These are phyloP conservation scores for Paecilomyces niveus DNA, from an alignment of 2,329 filamentous ascomycete genomes.

Conservation along the genomic window DNA sequence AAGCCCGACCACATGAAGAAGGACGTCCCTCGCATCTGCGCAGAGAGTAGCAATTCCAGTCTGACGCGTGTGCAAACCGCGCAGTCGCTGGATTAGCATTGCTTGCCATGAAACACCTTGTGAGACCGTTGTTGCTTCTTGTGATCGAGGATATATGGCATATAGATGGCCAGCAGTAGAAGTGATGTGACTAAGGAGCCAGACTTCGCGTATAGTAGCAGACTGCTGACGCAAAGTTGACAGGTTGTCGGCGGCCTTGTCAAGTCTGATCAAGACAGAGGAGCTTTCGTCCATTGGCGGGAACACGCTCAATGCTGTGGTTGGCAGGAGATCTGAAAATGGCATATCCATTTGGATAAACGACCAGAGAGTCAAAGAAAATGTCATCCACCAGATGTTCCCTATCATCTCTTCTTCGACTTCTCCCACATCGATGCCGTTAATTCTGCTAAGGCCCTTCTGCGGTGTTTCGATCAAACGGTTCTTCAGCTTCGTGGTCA, in stretches of 20 bases:
- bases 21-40: conserved; percentile 6
- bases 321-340: conserved; percentile 10
- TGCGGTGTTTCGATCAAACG: conserved; percentile 11
- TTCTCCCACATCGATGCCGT: conserved; percentile 34
- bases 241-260: conserved; percentile 11
- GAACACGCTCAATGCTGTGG: conserved; percentile 7
- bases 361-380: conserved; percentile 33
- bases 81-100: conserved; percentile 7
- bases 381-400: conserved; percentile 36
- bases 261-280: conserved; percentile 11
- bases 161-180: conserved; percentile 12
- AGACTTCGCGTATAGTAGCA: conserved; percentile 10
- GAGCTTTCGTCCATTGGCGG: conserved; percentile 12
- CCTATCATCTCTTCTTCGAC: conserved; percentile 35
- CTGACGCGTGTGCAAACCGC: conserved; percentile 1
- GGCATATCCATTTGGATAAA: conserved; percentile 29
- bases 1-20: conserved; percentile 4
- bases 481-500: conserved; percentile 26
- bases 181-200: conserved; percentile 12
- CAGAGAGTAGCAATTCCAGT: conserved; percentile 6
- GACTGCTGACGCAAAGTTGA: conserved; percentile 11
- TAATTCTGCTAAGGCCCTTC: conserved; percentile 30
- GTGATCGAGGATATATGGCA: conserved; percentile 8
- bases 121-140: background rate
- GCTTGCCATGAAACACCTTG: conserved; percentile 5